Evolutionary conservation across 179 eudicot species (phyloP), one percentile per base, ranked within the genome.

Genomic region (Kewa caespitosa): DNA sequence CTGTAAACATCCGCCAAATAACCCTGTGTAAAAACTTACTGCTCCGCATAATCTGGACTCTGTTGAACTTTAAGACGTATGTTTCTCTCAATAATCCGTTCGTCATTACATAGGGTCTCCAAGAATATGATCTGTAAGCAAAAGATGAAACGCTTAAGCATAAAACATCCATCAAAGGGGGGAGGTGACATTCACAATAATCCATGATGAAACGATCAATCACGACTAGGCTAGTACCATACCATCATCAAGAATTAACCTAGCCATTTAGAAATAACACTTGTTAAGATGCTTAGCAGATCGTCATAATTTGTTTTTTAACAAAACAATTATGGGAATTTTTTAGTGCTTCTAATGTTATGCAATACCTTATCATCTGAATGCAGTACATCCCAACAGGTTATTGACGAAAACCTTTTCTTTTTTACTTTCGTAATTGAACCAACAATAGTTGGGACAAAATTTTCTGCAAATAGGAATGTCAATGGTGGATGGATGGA

Each of bases 31-130:
- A 31, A 52, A 42, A 67, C 92, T 76, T 88, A 96, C 99, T 93
- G 88, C 76, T 96, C 99, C 33, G 98, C 91, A 79, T 96, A 96
- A 76, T 96, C 99, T 75, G 99, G 98, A 84, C 99, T 96, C 74
- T 96, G 99, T 81, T 96, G 99, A 82, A 96, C 92, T 85, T 96
- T 96, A 69, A 96, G 91, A 38, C 99, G 96, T 87, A 96, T 96
- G 78, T 96, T 93, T 78, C 97, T 88, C 83, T 93, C 99, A 75
- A 96, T 96, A 71, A 96, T 91, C 52, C 79, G 69, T 50, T 79
- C 76, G 85, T 93, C 98, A 67, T 88, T 91, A 83, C 99, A 93
- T 74, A 96, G 38, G 65, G 99, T 91, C 84, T 96, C 99, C 86
- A 96, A 74, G 82, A 96, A 96, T 48, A 96, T 93, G 66, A 96